Base-by-base conservation (phyloP, 768 basidiomycete genomes). In the Antrodiella citrinella region DNA sequence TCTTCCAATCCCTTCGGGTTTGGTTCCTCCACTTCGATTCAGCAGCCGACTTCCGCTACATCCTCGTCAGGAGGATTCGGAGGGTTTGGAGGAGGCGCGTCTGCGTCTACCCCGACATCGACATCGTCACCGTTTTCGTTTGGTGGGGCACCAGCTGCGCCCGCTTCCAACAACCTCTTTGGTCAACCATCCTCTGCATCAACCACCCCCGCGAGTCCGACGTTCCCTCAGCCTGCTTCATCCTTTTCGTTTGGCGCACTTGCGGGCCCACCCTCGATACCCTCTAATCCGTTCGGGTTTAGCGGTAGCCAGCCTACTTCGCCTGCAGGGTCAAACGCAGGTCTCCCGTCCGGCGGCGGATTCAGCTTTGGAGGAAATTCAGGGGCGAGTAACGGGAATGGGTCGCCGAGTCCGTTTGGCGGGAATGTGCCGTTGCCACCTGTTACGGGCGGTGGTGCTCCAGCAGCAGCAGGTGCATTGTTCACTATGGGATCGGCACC, bases 401-500 rank as follows among this genome's bases (percentile, higher is more conserved):
- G 57, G 1, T 55, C 62, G 4, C 53, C 66, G 0, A 61, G 62
- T 12, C 58, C 63, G 12, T 67, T 66, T 45, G 59, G 58, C n/a
- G 56, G 60, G 12, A 41, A 62, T 1, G 35, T 56, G 2, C 46
- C 57, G 23, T 42, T 57, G 9, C 49, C 59, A 12, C 38, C 44
- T 3, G 48, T 45, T 43, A 7, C 30, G 30, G 30, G 30, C 7
- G 30, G 30, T 7, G 58, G 58, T 11, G 57, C 52, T 1, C 26
- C 62, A 35, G 18, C 10, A 10, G 35, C 10, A 10, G 35, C 35
- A 10, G n/a, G 21, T 7, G n/a, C 41, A 18, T 25, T 62, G 25
- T 67, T 67, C 51, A 67, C 61, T 9, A 63, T 67, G 45, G 66
- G 65, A 2, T 47, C 66, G 7, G 51, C 63, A 3, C 55, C 65